These are phyloP conservation scores for Tetraselmis chui DNA, from an alignment of 139 green algal genomes.

Conservation along the genomic window DNA sequence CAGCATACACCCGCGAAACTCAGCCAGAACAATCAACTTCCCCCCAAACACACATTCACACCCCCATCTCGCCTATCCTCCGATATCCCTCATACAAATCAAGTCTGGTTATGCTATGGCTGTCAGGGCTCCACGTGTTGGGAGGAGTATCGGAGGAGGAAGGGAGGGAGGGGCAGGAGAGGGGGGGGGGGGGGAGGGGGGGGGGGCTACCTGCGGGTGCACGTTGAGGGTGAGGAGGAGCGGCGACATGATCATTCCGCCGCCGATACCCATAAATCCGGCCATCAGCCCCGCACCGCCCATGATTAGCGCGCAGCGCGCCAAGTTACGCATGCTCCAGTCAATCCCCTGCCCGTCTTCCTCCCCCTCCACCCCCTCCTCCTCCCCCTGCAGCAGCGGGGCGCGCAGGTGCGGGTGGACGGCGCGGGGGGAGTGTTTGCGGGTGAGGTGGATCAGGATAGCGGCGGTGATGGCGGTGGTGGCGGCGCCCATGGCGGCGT, in stretches of 20 bases:
- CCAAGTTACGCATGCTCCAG: not conserved
- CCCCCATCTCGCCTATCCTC: too few species aligned
- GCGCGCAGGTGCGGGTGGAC: too few species aligned
- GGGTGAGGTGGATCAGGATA: not conserved
- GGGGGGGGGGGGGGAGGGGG: constrained; percentile 1
- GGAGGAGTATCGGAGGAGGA: too few species aligned
- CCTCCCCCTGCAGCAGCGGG: not conserved
- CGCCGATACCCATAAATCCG: constrained; percentile 30
- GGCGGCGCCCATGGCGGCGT: not conserved
- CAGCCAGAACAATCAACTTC: too few species aligned
- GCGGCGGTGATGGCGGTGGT: not conserved
- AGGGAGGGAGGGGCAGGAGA: not conserved
- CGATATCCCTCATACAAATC: too few species aligned
- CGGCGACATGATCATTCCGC: constrained; percentile 29
- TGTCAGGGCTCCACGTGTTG: too few species aligned
- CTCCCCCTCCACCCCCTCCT: not conserved
- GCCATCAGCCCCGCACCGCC: constrained; percentile 4
- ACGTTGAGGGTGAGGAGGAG: constrained; percentile 26
- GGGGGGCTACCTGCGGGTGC: constrained; percentile 24
- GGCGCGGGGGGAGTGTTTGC: not conserved
- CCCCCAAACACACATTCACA: too few species aligned
- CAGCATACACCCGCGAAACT: too few species aligned
- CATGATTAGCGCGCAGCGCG: not conserved
- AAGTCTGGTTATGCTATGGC: too few species aligned
- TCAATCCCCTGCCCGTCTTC: not conserved